Evolutionary conservation across 129 eudicot species (phyloP).

Genomic region (Deinandra increscens): DNA sequence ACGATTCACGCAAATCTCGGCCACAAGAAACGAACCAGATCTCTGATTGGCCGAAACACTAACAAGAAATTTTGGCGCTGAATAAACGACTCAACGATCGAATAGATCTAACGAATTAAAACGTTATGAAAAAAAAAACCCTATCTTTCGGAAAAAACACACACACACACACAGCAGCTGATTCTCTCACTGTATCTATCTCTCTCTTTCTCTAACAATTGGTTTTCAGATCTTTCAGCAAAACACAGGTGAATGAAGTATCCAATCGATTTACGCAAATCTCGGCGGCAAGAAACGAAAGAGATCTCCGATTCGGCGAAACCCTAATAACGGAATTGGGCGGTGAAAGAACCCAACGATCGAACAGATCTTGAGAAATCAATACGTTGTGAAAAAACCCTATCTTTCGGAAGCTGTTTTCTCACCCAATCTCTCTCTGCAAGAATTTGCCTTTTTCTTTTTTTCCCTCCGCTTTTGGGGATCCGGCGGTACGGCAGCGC

Average conservation of each 20-base stretch:
- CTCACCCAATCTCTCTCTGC: slow-evolving; percentile 14
- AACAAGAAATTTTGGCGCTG: not conserved
- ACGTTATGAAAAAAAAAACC: not conserved
- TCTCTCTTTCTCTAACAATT: too few species aligned
- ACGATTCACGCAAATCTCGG: slow-evolving; percentile 19
- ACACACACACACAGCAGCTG: not conserved
- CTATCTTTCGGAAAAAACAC: not conserved
- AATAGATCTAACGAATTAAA: slow-evolving; percentile 22
- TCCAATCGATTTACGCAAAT: slow-evolving; percentile 1
- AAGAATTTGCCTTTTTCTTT: not conserved
- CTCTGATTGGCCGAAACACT: slow-evolving; percentile 18
- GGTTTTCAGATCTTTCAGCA: slow-evolving; percentile 40
- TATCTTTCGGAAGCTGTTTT: slow-evolving; percentile 3
- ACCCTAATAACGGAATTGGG: slow-evolving; percentile 12
- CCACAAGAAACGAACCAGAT: slow-evolving; percentile 20
- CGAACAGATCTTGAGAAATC: slow-evolving; percentile 23
- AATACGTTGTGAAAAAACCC: slow-evolving; percentile 3
- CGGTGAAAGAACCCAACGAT: not conserved
- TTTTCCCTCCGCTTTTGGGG: slow-evolving; percentile 43
- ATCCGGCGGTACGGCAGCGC: slow-evolving; percentile 49
- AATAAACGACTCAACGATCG: not conserved
- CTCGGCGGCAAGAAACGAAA: slow-evolving; percentile 17
- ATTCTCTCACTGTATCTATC: not conserved
- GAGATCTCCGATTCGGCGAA: slow-evolving; percentile 19
- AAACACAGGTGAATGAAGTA: slow-evolving; percentile 1